These are phyloP conservation scores for Pyrus betulifolia DNA, from an alignment of 306 rosid species.

Conservation along the genomic window DNA sequence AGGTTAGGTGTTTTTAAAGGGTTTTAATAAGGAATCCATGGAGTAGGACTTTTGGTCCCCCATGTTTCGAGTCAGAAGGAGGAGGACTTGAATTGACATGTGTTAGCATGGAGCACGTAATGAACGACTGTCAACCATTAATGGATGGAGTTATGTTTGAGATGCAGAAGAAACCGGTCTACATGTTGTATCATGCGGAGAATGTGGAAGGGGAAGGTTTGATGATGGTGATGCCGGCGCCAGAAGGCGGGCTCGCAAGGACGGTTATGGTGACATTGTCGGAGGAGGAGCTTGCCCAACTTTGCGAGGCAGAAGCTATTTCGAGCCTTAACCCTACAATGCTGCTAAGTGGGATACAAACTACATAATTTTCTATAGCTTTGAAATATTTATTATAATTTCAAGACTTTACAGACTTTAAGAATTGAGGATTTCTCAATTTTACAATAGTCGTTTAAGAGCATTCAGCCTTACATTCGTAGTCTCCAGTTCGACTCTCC, in stretches of 20 bases:
- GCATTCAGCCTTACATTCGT: too few species aligned
- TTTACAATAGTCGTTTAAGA: too few species aligned
- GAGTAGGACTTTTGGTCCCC: background rate
- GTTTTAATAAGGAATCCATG: too few species aligned
- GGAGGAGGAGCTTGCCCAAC: conserved; percentile 26
- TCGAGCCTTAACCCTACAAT: conserved; percentile 27
- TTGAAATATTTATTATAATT: background rate
- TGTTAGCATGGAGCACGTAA: conserved; percentile 48
- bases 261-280: conserved; percentile 42
- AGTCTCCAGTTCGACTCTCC: too few species aligned
- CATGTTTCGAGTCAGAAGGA: conserved; percentile 30
- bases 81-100: conserved; percentile 41
- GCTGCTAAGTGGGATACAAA: conserved; percentile 13
- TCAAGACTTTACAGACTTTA: background rate
- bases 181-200: conserved; percentile 46
- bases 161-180: conserved; percentile 24
- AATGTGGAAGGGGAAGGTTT: conserved; percentile 50
- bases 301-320: conserved; percentile 37
- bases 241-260: conserved; percentile 46
- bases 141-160: conserved; percentile 32
- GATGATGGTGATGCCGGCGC: conserved; percentile 49
- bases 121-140: background rate
- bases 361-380: background rate
- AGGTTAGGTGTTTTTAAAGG: too few species aligned
- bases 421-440: too few species aligned